Evolutionary conservation across 2,329 filamentous ascomycete species (phyloP).

Genomic region (Botrytis porri): DNA sequence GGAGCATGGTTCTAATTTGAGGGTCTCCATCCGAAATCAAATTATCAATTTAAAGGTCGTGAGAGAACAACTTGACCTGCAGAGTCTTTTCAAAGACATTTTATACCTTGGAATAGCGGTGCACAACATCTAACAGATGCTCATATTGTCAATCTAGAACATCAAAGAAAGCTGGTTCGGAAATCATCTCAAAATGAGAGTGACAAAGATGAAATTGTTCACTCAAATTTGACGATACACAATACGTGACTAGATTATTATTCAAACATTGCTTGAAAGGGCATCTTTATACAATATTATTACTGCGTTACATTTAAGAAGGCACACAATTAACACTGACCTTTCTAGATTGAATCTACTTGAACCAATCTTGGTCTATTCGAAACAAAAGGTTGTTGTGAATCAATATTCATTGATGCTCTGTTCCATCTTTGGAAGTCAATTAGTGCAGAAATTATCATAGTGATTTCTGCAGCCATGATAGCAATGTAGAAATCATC

Average conservation of each 20-base stretch:
- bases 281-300: fast-evolving
- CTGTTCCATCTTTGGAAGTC: not conserved
- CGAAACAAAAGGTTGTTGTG: no score
- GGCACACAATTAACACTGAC: not conserved
- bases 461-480: not conserved
- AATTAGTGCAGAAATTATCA: not conserved
- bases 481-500: not conserved
- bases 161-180: not conserved
- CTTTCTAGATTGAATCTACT: not conserved
- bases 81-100: no score
- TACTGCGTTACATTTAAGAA: not conserved
- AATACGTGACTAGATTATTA: fast-evolving
- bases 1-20: no score
- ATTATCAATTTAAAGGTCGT: no score
- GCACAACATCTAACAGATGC: no score
- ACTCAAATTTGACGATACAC: not conserved
- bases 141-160: no score
- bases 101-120: no score
- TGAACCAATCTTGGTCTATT: no score
- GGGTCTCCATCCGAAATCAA: no score
- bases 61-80: no score
- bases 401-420: fast-evolving
- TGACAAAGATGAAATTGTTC: not conserved
- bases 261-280: fast-evolving
- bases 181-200: not conserved